Percentiles rank a stretch among this genome's conserved stretches.
Conservation (phyloP, 441 rosid genomes). For the Populus tomentosa region DNA sequence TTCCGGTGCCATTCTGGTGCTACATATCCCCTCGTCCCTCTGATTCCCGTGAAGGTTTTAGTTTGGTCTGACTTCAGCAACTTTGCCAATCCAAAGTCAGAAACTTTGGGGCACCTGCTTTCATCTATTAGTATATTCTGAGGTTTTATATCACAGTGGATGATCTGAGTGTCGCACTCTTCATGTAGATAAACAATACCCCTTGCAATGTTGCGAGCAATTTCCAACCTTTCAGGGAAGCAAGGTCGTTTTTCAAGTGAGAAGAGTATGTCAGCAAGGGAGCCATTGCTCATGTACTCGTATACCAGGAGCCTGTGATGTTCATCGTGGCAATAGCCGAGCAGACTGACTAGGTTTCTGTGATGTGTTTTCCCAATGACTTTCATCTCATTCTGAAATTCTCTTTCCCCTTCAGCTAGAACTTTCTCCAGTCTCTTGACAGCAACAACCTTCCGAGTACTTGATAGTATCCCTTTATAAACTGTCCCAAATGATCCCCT, state of each 20-base stretch:
- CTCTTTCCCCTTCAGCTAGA: no score
- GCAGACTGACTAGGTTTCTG: no score
- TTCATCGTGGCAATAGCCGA: no score
- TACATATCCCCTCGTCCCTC: conserved; percentile 31
- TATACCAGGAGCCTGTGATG: no score
- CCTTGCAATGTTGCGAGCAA: conserved; percentile 25
- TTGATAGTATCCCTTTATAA: background rate
- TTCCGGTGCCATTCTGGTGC: conserved; percentile 35
- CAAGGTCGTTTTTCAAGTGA: background rate
- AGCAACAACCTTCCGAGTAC: background rate
- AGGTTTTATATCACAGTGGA: conserved; percentile 36
- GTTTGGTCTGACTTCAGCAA: conserved; percentile 29
- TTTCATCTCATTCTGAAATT: no score
- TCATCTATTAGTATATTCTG: no score
- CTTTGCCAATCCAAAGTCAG: no score
- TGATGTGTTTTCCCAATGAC: no score
- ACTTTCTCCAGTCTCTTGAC: no score
- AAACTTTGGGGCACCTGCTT: no score
- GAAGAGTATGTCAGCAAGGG: conserved; percentile 22
- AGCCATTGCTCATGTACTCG: conserved; percentile 34
- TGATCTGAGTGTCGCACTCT: conserved; percentile 32
- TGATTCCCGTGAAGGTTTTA: conserved; percentile 14
- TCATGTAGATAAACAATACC: conserved; percentile 33
- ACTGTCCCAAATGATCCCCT: conserved; percentile 2
- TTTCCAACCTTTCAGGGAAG: conserved; percentile 24